phyloP scores from a whole-genome alignment of 2,329 filamentous ascomycete species.

The Zasmidium cellare region DNA sequence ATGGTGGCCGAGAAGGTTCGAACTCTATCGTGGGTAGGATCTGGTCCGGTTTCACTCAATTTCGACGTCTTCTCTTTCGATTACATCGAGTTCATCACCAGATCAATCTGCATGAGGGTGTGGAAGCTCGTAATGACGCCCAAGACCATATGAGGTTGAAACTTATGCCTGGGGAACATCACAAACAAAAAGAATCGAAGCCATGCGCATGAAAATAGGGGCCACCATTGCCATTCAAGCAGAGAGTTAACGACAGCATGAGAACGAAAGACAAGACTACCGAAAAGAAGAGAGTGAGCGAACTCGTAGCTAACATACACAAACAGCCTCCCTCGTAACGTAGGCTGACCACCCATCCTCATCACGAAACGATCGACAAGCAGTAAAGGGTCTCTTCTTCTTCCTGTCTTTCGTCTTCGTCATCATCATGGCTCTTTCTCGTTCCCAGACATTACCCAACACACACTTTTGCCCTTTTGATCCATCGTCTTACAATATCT shows the following conservation, averaged over 20 bases:
- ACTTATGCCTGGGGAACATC: too few species aligned
- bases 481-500: neutral
- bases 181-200: neutral
- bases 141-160: too few species aligned
- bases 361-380: neutral
- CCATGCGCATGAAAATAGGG: neutral
- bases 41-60: neutral
- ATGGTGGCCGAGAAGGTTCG: neutral
- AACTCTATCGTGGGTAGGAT: neutral
- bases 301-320: constrained; percentile 1
- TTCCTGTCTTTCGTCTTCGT: neutral
- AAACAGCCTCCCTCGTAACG: neutral
- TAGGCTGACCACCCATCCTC: neutral
- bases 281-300: neutral
- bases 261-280: neutral
- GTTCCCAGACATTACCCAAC: constrained; percentile 1
- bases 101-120: neutral
- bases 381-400: neutral
- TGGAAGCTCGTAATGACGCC: too few species aligned
- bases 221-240: neutral
- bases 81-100: neutral
- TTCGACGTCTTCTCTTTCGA: neutral
- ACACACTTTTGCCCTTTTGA: neutral
- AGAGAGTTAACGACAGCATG: too few species aligned
- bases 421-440: too few species aligned